phyloP scores from a whole-genome alignment of 805 yeast genomes.

The Phaffomyces antillensis region DNA sequence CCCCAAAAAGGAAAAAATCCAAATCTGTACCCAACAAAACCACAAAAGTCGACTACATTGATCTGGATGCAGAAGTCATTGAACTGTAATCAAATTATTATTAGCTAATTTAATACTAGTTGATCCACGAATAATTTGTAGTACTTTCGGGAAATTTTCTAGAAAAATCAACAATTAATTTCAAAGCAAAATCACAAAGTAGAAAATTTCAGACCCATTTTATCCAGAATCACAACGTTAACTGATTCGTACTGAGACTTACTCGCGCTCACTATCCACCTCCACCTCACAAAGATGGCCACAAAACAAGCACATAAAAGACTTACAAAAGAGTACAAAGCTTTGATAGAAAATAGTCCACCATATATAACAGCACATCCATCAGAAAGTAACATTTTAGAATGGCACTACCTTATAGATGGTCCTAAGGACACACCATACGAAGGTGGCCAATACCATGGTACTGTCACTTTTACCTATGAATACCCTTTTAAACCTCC shows the following conservation, averaged over 20 bases:
- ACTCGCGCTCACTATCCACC: no score
- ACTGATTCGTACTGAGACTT: no score
- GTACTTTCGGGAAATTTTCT: no score
- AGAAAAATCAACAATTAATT: no score
- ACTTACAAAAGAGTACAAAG: conserved; percentile 74
- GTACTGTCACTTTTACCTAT: conserved; percentile 71
- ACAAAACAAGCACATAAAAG: conserved; percentile 38
- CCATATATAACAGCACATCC: conserved; percentile 84
- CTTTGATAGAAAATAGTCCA: conserved; percentile 71
- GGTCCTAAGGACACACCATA: conserved; percentile 92
- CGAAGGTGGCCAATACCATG: conserved; percentile 83
- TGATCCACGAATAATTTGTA: no score
- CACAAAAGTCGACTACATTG: neutral
- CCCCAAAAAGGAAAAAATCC: neutral
- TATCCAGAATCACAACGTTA: no score
- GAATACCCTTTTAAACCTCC: conserved; percentile 94
- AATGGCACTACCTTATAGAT: conserved; percentile 88
- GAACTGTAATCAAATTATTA: neutral
- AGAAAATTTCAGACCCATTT: no score
- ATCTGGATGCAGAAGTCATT: neutral
- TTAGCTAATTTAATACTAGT: no score
- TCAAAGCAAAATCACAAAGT: no score
- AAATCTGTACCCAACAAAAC: neutral
- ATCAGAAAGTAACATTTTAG: conserved; percentile 76
- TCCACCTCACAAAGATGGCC: conserved; percentile 26